A percentile compares a stretch with the other conserved stretches of the same genome.
phyloP scores from a whole-genome alignment of 108 stramenopile genomes.

The Cyclotella kingstonii region DNA sequence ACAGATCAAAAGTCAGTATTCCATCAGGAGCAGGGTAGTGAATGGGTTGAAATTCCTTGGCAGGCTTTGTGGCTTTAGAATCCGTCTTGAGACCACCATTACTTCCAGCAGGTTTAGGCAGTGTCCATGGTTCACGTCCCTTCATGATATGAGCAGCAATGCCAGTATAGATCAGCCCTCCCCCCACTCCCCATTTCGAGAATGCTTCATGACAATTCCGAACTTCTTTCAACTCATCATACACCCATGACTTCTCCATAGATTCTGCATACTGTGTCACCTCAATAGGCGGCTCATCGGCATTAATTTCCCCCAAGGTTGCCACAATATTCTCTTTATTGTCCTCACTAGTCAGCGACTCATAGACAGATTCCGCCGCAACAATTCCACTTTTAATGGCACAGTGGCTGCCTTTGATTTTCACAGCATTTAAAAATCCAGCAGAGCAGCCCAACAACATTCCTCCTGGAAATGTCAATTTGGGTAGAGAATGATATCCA shows the following conservation, averaged over 20 bases:
- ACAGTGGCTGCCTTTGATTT: conserved; percentile 99
- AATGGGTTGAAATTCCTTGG: conserved; percentile 64
- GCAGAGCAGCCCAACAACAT: conserved; percentile 94
- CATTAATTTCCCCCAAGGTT: conserved; percentile 62
- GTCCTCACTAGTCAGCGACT: conserved; percentile 63
- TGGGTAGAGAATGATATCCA: conserved; percentile 94
- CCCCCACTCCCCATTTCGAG: conserved; percentile 84
- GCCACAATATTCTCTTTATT: conserved; percentile 66
- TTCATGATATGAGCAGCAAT: conserved; percentile 87
- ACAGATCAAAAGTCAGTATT: conserved; percentile 91
- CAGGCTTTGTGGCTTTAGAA: conserved; percentile 69
- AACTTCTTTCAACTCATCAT: conserved; percentile 90
- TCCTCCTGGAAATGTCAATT: conserved; percentile 94
- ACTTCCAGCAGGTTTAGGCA: conserved; percentile 47
- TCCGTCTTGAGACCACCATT: conserved; percentile 45
- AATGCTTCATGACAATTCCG: conserved; percentile 98
- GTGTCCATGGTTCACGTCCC: conserved; percentile 96
- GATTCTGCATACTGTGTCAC: conserved; percentile 53
- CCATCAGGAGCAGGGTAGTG: conserved; percentile 96
- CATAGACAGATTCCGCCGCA: conserved; percentile 92
- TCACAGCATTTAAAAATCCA: conserved; percentile 97
- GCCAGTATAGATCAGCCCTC: conserved; percentile 91
- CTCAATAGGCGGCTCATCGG: conserved; percentile 51
- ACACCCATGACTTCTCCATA: conserved; percentile 92
- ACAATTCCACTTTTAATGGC: conserved; percentile 96